These are phyloP conservation scores for Neodidymelliopsis sp. DNA, from an alignment of 2,329 filamentous ascomycete species.

Conservation along the genomic window DNA sequence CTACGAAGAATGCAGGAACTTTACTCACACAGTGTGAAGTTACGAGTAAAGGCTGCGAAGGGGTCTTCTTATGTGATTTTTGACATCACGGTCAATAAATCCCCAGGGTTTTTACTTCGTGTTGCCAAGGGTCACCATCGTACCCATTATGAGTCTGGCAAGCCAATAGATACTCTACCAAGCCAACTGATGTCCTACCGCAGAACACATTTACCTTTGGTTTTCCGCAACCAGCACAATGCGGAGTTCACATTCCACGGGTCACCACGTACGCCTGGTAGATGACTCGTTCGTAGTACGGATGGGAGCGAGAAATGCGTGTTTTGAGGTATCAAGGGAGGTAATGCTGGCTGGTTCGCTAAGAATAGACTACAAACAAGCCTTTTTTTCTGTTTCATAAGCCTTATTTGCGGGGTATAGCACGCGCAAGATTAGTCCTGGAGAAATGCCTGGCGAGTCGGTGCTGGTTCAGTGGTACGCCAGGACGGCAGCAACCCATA, in stretches of 20 bases:
- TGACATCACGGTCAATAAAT: slow-evolving; percentile 7
- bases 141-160: slow-evolving; percentile 1
- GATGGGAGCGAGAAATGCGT: slow-evolving; percentile 10
- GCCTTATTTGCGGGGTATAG: slow-evolving; percentile 6
- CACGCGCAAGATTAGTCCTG: slow-evolving; percentile 1
- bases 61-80: slow-evolving; percentile 9
- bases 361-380: slow-evolving; percentile 16
- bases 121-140: slow-evolving; percentile 7
- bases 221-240: slow-evolving; percentile 1
- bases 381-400: too few species aligned
- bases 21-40: not conserved
- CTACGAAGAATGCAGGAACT: not conserved
- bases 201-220: not conserved
- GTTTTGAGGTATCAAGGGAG: slow-evolving; percentile 7
- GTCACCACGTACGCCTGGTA: slow-evolving; percentile 1
- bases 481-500: not conserved
- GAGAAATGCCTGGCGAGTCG: not conserved
- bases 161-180: not conserved
- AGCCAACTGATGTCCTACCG: slow-evolving; percentile 10
- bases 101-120: slow-evolving; percentile 7
- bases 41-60: not conserved
- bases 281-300: slow-evolving; percentile 13
- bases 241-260: slow-evolving; percentile 10
- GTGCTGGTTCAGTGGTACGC: not conserved
- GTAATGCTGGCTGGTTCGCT: not conserved